Base-by-base conservation (phyloP, 176 grass and related monocot species). In the Musa schizocarpa region DNA sequence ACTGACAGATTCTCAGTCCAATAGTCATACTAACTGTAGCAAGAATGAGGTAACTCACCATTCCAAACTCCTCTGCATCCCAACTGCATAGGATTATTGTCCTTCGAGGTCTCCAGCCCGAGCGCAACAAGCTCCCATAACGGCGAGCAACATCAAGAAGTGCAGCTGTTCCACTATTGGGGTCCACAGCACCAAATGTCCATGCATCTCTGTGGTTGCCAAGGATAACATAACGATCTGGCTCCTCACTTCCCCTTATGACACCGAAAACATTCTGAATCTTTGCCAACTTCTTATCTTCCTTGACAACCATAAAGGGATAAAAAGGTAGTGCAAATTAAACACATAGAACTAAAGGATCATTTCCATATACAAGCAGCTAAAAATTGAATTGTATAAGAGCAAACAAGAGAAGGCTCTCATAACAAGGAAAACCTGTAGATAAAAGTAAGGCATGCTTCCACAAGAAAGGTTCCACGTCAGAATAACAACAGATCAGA, bases 191-290 rank as follows among this genome's bases (percentile, higher is more conserved):
- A 85, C 94, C 94, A 25, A 89, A 98, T 4, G 94, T 98, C 94
- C 94, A 98, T 70, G 94, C 87, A 83, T 98, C 94, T 87, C 94
- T 86, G 76, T 98, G 94, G 84, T 98, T 98, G 63, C 94, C 94
- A 68, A 98, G 86, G 81, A 98, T 91, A 71, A 98, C 79, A 1
- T 98, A 93, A 53, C 88, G 86, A 70, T 98, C 90, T 14, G 94
- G 88, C 84, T 98, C 94, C 79, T 93, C 90, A 0, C 73, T 71
- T 54, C 94, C 94, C 76, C 83, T 77, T 77, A 98, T 82, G 55
- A 87, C 21, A 48, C 83, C 78, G 69, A 98, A 93, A 76, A 93
- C 49, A 77, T 98, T 82, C 56, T 82, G 84, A 78, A 98, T 93
- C 9, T 0, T 84, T 48, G 59, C 20, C 52, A 89, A 56, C 67